Conservation (phyloP, 2,329 filamentous ascomycete species). For the Leptographium procerum region DNA sequence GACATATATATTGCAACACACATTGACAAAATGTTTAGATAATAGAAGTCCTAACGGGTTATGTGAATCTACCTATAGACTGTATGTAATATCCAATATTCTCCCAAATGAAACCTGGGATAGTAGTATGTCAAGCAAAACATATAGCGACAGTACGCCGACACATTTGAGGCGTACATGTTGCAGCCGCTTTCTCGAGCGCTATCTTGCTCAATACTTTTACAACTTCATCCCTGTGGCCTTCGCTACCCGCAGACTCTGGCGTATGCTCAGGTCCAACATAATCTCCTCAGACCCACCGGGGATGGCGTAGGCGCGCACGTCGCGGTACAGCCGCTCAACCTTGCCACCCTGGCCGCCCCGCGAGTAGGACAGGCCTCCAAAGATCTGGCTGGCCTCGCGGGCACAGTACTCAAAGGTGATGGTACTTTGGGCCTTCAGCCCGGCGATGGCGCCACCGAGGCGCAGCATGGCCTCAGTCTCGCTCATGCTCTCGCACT, state of each 20-base stretch:
- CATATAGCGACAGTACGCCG: not conserved
- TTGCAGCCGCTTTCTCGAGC: not conserved
- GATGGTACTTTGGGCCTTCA: constrained; percentile 88
- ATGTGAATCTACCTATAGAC: too few relatives aligned
- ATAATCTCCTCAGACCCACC: constrained; percentile 98
- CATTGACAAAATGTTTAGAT: too few relatives aligned
- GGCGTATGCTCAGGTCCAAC: constrained; percentile 85
- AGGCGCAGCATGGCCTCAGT: constrained; percentile 93
- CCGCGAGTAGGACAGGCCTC: constrained; percentile 80
- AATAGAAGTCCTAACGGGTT: too few relatives aligned
- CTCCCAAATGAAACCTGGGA: too few relatives aligned
- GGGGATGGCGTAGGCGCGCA: constrained; percentile 90
- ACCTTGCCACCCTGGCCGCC: constrained; percentile 94
- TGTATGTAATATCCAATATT: too few relatives aligned
- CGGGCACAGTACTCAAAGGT: constrained; percentile 97
- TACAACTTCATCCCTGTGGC: constrained; percentile 93
- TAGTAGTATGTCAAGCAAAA: too few relatives aligned
- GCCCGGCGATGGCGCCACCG: constrained; percentile 80
- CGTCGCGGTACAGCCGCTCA: constrained; percentile 88
- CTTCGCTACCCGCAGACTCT: constrained; percentile 72
- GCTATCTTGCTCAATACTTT: constrained; percentile 1
- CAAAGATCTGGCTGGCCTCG: constrained; percentile 95
- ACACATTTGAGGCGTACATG: not conserved
- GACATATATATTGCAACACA: too few relatives aligned
- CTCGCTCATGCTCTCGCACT: constrained; percentile 86